These are phyloP conservation scores for Aspergillus phoenicis DNA, from an alignment of 2,329 filamentous ascomycete genomes.

Conservation along the genomic window DNA sequence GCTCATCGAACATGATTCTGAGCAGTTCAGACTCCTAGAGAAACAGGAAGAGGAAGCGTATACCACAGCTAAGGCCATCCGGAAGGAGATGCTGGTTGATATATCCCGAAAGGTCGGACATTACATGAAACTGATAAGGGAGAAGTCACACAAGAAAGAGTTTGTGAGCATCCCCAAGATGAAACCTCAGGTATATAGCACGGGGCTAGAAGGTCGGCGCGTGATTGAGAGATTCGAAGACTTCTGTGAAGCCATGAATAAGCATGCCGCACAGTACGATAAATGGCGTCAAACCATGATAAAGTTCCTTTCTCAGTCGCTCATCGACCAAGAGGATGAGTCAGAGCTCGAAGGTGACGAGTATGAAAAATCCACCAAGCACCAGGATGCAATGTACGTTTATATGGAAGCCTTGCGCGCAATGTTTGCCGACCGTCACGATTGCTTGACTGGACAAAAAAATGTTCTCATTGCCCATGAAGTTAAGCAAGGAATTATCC, in stretches of 20 bases:
- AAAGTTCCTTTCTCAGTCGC: conserved; percentile 69
- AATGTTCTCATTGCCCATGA: conserved; percentile 77
- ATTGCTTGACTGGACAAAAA: conserved; percentile 73
- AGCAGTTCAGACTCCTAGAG: conserved; percentile 67
- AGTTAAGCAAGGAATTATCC: conserved; percentile 60
- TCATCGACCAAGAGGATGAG: conserved; percentile 81
- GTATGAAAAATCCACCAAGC: conserved; percentile 81
- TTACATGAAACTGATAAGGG: conserved; percentile 65
- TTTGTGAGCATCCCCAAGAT: conserved; percentile 68
- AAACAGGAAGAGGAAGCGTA: conserved; percentile 73
- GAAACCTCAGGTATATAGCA: conserved; percentile 52
- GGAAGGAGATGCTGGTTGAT: conserved; percentile 73
- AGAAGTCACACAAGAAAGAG: conserved; percentile 54
- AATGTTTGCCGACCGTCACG: conserved; percentile 75
- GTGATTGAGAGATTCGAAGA: conserved; percentile 67
- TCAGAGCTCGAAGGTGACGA: conserved; percentile 83
- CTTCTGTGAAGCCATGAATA: conserved; percentile 68
- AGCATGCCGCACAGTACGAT: conserved; percentile 70
- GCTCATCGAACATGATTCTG: conserved; percentile 66
- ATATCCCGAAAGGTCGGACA: conserved; percentile 60
- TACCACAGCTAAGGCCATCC: conserved; percentile 73
- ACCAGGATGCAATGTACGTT: conserved; percentile 85
- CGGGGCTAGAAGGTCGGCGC: conserved; percentile 72
- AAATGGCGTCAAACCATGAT: conserved; percentile 75
- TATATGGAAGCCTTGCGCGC: conserved; percentile 79